Percentiles rank a stretch among this genome's conserved stretches.
Evolutionary conservation across 2,329 filamentous ascomycete species (phyloP).

Genomic region (Fusarium sp.): DNA sequence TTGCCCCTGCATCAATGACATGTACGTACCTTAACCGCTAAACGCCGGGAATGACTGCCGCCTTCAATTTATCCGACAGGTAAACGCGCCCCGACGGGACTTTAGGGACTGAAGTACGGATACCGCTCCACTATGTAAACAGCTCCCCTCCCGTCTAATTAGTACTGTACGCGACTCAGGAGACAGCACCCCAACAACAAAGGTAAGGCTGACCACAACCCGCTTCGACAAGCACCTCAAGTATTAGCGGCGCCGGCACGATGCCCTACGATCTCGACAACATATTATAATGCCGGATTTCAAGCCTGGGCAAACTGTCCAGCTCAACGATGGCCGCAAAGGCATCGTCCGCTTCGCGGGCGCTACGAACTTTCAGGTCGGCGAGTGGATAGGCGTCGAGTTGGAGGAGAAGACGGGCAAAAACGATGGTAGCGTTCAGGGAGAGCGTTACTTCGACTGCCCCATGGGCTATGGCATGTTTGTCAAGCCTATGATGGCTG

Average conservation of each 20-base stretch:
- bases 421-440: constrained; percentile 93
- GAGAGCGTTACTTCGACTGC: constrained; percentile 90
- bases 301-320: constrained; percentile 79
- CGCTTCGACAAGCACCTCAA: constrained; percentile 7
- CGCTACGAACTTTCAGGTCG: constrained; percentile 80
- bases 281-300: constrained; percentile 64
- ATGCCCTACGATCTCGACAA: constrained; percentile 51
- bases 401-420: constrained; percentile 86
- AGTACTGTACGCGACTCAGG: constrained; percentile 43
- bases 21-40: constrained; percentile 36
- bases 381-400: constrained; percentile 92
- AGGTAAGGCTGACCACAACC: constrained; percentile 1
- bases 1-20: constrained; percentile 20
- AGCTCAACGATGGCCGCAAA: constrained; percentile 81
- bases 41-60: constrained; percentile 37
- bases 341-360: constrained; percentile 87
- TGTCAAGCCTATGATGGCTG: constrained; percentile 78
- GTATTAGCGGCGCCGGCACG: constrained; percentile 43
- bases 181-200: constrained; percentile 28
- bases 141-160: constrained; percentile 37
- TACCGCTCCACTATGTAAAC: constrained; percentile 28
- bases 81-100: constrained; percentile 44
- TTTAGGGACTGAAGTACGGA: constrained; percentile 16
- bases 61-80: constrained; percentile 50
- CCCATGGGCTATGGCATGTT: constrained; percentile 85